Evolutionary conservation across 495 filamentous ascomycete genomes (phyloP).

Genomic region (Aspergillus coremiiformis): DNA sequence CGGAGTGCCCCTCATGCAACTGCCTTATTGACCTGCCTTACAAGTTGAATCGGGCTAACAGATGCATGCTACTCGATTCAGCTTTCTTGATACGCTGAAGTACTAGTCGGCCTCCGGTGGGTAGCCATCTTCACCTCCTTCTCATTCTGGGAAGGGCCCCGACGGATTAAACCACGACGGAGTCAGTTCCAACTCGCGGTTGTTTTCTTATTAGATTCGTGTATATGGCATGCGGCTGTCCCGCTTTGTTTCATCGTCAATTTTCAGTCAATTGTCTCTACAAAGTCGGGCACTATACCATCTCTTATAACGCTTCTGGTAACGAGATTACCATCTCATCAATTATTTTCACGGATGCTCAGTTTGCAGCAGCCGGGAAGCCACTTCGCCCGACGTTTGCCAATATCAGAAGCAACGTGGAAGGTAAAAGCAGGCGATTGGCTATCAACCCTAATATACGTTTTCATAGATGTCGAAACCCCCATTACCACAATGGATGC

Average conservation of each 20-base stretch:
- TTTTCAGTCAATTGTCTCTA: background rate
- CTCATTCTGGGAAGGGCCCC: background rate
- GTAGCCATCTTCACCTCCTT: conserved; percentile 2
- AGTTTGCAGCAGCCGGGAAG: background rate
- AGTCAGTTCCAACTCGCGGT: background rate
- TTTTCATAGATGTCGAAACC: conserved; percentile 20
- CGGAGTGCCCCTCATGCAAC: conserved; percentile 6
- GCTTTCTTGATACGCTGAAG: conserved; percentile 6
- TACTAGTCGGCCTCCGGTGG: conserved; percentile 3
- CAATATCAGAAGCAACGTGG: background rate
- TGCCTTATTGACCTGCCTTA: conserved; percentile 9
- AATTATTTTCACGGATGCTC: background rate
- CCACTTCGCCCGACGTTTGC: background rate
- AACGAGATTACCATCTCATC: background rate
- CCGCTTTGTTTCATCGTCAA: background rate
- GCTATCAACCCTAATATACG: background rate
- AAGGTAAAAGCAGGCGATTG: background rate
- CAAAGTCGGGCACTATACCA: background rate
- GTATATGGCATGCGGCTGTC: conserved; percentile 1
- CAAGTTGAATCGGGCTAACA: conserved; percentile 7
- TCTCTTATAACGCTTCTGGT: background rate
- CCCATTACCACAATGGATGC: conserved; percentile 15
- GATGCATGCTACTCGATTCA: conserved; percentile 10
- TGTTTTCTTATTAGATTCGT: background rate
- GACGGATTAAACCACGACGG: background rate